These are phyloP conservation scores for Mortierella sp. DNA, from an alignment of 371 early-diverging fungal species.

Conservation along the genomic window DNA sequence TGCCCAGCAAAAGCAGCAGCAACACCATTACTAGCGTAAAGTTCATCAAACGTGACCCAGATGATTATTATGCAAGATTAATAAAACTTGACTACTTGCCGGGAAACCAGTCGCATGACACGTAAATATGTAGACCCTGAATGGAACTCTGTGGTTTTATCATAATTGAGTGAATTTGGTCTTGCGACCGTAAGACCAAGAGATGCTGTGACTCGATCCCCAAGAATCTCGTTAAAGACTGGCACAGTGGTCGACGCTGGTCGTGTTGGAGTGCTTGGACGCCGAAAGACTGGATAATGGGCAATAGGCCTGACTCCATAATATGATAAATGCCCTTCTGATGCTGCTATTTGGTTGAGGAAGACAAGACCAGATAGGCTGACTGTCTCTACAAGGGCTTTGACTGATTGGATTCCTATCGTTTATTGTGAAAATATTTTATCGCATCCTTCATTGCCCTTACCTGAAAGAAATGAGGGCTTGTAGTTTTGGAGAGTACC, in stretches of 20 bases:
- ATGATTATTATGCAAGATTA: no score
- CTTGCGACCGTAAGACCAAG: slow-evolving; percentile 3
- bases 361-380: slow-evolving; percentile 9
- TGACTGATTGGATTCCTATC: no score
- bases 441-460: no score
- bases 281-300: slow-evolving; percentile 6
- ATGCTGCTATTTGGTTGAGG: slow-evolving; percentile 6
- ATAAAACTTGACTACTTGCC: no score
- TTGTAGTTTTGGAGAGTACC: no score
- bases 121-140: no score
- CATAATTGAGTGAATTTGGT: slow-evolving; percentile 7
- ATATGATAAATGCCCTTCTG: not conserved
- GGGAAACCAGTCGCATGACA: no score
- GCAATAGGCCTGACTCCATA: slow-evolving; percentile 14
- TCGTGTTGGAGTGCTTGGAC: slow-evolving; percentile 18
- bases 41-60: no score
- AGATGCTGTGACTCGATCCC: not conserved
- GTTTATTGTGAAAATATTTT: no score
- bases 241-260: slow-evolving; percentile 10
- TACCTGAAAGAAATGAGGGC: no score
- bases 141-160: not conserved
- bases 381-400: not conserved
- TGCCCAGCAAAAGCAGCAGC: no score
- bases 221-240: slow-evolving; percentile 6
- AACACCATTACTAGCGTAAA: no score